Evolutionary conservation across 2,329 filamentous ascomycete species (phyloP), one percentile per base, ranked within the genome.

Genomic region (Claviceps pazoutovae): DNA sequence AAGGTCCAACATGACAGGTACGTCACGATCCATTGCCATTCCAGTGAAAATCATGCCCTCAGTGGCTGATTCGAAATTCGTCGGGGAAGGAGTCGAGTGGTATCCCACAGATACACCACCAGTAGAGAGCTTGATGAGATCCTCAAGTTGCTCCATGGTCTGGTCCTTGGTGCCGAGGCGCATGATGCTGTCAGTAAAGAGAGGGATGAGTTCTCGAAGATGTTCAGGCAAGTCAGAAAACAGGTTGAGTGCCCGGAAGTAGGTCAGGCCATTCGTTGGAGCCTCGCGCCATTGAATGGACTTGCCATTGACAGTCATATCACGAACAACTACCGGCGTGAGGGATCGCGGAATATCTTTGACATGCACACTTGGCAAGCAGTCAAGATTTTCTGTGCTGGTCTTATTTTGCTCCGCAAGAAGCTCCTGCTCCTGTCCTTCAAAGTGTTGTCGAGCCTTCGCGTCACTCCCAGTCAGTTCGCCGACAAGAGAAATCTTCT

Each of bases 61-160:
- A 17, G 79, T 82, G 8, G 83, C 85, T 26, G 77, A 72, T 34
- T 78, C 75, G 51, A 87, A 80, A 57, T 91, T 80, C 1, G 76
- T 76, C 0, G 91, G 88, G 2, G 83, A 88, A 0, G 90, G 80
- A 0, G 84, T 82, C n/a, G 84, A 80, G 68, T 94, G 86, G 59
- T 95, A 90, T 1, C 85, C 83, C 16, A 94, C 82, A 2, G 83
- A 86, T 39, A 98, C 79, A 9, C 93, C 93, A 19, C 93, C 93
- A 1, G 93, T 97, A 71, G 94, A 95, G 34, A 97, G 76, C 67
- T 97, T 97, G 66, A 98, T 96, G 51, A 90, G 70, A 62, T 97
- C 93, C 67, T 98, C 93, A 49, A 97, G 79, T 66, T 96, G 83
- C 66, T 96, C 93, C 85, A 95, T 96, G 0, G 83, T 82, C 75